Evolutionary conservation across 257 asterid species (phyloP).

Genomic region (Vinca minor): DNA sequence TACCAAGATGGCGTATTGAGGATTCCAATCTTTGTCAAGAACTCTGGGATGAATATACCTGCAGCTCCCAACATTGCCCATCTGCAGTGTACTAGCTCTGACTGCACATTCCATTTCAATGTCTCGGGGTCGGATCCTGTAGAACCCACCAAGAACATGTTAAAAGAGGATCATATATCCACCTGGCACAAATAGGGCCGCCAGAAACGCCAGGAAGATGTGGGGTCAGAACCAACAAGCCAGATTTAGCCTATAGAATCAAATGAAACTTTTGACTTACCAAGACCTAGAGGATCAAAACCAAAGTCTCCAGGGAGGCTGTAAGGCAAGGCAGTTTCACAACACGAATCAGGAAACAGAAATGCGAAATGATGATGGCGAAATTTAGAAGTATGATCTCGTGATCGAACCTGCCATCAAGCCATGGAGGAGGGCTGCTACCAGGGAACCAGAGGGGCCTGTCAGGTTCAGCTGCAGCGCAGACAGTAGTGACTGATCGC

Average conservation of each 20-base stretch:
- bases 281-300: conserved; percentile 92
- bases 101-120: conserved; percentile 81
- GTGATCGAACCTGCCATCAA: conserved; percentile 71
- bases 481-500: conserved; percentile 39
- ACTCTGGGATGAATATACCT: conserved; percentile 93
- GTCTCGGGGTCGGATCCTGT: conserved; percentile 92
- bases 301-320: conserved; percentile 99
- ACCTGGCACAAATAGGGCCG: too few species aligned
- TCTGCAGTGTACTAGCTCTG: conserved; percentile 91
- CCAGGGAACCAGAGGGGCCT: conserved; percentile 99
- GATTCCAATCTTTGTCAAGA: conserved; percentile 81
- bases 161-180: too few species aligned
- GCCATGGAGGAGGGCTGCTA: conserved; percentile 95
- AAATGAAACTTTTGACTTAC: too few species aligned
- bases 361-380: not conserved
- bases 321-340: conserved; percentile 27
- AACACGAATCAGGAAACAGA: not conserved
- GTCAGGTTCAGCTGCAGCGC: conserved; percentile 69
- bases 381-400: not conserved
- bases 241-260: too few species aligned
- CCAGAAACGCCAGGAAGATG: too few species aligned
- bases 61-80: conserved; percentile 99
- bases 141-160: not conserved
- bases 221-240: too few species aligned
- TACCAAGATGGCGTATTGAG: conserved; percentile 99